A percentile compares a stretch with the other conserved stretches of the same genome.
These are phyloP conservation scores for Murraya paniculata DNA, from an alignment of 345 rosid genomes.

Conservation along the genomic window DNA sequence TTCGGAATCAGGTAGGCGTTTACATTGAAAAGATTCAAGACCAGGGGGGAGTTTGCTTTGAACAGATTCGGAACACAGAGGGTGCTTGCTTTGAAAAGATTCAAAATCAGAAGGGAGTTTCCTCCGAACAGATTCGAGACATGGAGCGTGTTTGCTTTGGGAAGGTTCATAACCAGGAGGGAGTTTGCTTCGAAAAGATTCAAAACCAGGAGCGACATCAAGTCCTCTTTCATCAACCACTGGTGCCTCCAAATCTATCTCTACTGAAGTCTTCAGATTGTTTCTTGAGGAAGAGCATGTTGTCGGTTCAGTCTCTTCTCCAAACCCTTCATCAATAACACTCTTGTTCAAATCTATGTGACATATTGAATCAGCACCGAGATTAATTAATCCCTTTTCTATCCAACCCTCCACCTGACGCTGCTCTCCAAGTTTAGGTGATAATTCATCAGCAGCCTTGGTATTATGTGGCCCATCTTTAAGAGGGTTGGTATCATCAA, in stretches of 20 bases:
- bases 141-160: not conserved
- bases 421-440: conserved; percentile 18
- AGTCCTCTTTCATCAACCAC: conserved; percentile 27
- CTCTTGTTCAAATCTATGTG: conserved; percentile 64
- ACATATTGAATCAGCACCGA: conserved; percentile 24
- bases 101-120: not conserved
- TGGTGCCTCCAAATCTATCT: conserved; percentile 67
- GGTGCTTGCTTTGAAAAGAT: conserved; percentile 1
- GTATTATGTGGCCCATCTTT: conserved; percentile 16
- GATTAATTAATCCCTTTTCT: conserved; percentile 14
- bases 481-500: conserved; percentile 9
- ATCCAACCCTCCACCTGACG: conserved; percentile 3
- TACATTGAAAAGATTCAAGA: conserved; percentile 9
- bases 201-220: conserved; percentile 14
- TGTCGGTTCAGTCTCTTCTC: conserved; percentile 29
- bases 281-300: conserved; percentile 26
- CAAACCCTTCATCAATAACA: conserved; percentile 40
- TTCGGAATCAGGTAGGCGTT: not conserved
- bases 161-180: not conserved
- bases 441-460: conserved; percentile 8
- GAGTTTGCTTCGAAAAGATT: conserved; percentile 22
- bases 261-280: conserved; percentile 29
- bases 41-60: conserved; percentile 11
- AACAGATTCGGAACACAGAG: not conserved
- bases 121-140: not conserved